Base-by-base conservation (phyloP, 441 rosid genomes). In the Aleurites moluccanus region DNA sequence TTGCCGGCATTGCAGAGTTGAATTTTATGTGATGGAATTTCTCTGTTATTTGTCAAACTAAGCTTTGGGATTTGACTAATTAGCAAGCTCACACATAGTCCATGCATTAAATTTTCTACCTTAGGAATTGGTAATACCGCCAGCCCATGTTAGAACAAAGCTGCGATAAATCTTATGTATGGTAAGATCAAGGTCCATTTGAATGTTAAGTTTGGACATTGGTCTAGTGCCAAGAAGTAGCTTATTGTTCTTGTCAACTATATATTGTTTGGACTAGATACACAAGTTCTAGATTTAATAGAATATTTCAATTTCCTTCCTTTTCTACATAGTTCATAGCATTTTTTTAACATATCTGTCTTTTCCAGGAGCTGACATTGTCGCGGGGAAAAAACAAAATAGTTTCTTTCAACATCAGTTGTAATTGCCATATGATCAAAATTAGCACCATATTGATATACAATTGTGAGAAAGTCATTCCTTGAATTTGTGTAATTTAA, bases 1-100 rank as follows among this genome's bases (percentile, higher is more conserved):
- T 62, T 10, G 42, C 42, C 65, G 65, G 65, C 65, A 59, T 59
- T 59, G 10, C 27, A 56, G 13, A 23, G 61, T 56, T 56, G 61
- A 56, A 23, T 25, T 56, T 56, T 23, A 0, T 45, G 16, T 45
- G 16, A 4, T 45, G 50, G 16, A 45, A 45, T 45, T 45, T 45
- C 61, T 59, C 11, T 13, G 5, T 27, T 59, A 10, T 27, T 59
- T 11, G 64, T 59, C 65, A 10, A 0, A 0, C 44, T 33, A 30
- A 33, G 44, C 13, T 28, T 33, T 61, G 10, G 21, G 9, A 30
- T 2, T 28, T 30, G 42, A 2, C 42, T 15, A 30, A 61, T 25
- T 50, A 25, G 16, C 16, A 27, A 25, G 35, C 10, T 27, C 6
- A 60, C 18, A 60, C 25, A 9, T 14, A 18, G 18, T 50, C 20